A percentile compares a stretch with the other conserved stretches of the same genome.
Conservation (phyloP, 139 green algal species). For the Chloropicon primus region DNA sequence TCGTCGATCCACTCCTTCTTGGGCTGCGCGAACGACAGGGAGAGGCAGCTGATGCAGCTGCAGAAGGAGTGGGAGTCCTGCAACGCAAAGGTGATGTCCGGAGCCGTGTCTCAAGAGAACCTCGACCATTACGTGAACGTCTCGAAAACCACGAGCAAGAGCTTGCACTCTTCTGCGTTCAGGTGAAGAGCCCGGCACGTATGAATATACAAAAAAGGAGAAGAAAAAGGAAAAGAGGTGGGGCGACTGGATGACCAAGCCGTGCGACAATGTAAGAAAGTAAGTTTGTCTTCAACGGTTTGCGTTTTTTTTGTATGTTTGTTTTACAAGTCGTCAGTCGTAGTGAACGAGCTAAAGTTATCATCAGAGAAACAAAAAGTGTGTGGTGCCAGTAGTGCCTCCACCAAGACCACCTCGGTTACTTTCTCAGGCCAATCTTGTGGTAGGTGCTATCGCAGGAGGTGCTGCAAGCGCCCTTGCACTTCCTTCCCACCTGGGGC, state of each 20-base stretch:
- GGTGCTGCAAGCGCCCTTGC: neutral
- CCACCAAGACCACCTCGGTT: neutral
- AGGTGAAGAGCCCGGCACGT: neutral
- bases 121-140: neutral
- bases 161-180: neutral
- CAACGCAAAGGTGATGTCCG: neutral
- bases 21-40: constrained; percentile 7
- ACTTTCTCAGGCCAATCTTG: neutral
- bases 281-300: too few relatives aligned
- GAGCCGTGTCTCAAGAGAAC: neutral
- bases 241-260: too few relatives aligned
- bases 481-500: neutral
- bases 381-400: too few relatives aligned
- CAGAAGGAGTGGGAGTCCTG: neutral
- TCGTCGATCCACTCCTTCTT: constrained; percentile 7
- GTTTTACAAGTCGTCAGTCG: too few relatives aligned
- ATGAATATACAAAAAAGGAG: neutral
- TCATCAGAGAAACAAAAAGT: too few relatives aligned
- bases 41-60: constrained; percentile 6
- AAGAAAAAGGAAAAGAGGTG: too few relatives aligned
- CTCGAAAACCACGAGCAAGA: neutral
- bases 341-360: too few relatives aligned
- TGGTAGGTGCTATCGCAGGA: neutral
- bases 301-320: too few relatives aligned
- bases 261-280: too few relatives aligned